Base-by-base conservation (phyloP, 805 yeast species). In the Jamesozyma rosinii region DNA sequence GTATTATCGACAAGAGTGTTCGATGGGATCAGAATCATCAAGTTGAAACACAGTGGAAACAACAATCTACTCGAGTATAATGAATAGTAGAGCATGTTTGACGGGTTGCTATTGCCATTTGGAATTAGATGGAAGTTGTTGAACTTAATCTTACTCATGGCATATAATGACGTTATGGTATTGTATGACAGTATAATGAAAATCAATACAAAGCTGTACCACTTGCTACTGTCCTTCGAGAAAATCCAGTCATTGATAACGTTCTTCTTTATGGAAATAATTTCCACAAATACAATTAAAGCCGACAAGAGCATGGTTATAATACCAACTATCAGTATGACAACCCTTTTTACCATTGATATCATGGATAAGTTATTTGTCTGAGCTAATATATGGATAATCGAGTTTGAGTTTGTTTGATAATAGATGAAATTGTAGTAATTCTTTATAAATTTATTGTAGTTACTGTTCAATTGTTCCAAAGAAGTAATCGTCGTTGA, bases 1-100 rank as follows among this genome's bases (percentile, higher is more conserved):
- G 58, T 50, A 9, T 44, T 41, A 22, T 47, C 20, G 20, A 40
- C 42, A 5, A 42, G 38, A 14, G 13, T 13, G 11, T 20, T 29
- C 17, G 5, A 11, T 5, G 63, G 59, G 5, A 61, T 47, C 17
- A 61, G 35, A 8, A 53, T 53, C 54, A 60, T 58, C 37, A 59
- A 45, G 41, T 61, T 61, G 50, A 61, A 61, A 38, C 64, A 60
- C 15, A 61, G 43, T 6, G 66, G 66, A 30, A 59, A 55, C 24
- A 61, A 46, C n/a, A 61, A 47, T 49, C 64, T 53, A 40, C 61
- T 57, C 2, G 64, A 58, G 44, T 61, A 60, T 6, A 61, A 47
- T 1, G 64, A 60, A 37, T 52, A 61, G 37, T 59, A 60, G 15
- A 60, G 43, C 10, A 63, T 50, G 38, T 61, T 61, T 31, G 54